Percentiles rank a stretch among this genome's conserved stretches.
These are phyloP conservation scores for Phlebopus sp. DNA, from an alignment of 1,284 basidiomycete species.

Conservation along the genomic window DNA sequence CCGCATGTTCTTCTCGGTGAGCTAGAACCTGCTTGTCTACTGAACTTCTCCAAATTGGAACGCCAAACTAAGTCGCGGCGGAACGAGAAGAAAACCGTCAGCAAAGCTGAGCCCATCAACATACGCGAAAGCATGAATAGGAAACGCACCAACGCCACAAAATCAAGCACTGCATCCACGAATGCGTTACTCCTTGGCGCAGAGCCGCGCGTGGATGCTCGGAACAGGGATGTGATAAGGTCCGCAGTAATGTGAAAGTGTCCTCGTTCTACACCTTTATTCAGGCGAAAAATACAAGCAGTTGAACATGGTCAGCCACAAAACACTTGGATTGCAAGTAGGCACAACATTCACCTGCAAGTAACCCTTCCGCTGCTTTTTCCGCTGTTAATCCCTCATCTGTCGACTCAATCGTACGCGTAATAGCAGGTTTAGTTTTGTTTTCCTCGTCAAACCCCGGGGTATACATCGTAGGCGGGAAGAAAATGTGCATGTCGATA, in stretches of 20 bases:
- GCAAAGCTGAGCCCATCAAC: neutral
- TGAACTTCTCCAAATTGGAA: slow-evolving; percentile 32
- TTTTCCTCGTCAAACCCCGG: slow-evolving; percentile 84
- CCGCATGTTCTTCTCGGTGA: slow-evolving; percentile 27
- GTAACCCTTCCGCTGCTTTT: slow-evolving; percentile 58
- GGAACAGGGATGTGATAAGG: slow-evolving; percentile 66
- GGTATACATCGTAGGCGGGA: slow-evolving; percentile 83
- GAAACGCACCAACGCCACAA: slow-evolving; percentile 24
- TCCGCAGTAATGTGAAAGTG: slow-evolving; percentile 78
- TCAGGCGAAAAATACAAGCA: neutral
- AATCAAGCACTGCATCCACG: slow-evolving; percentile 19
- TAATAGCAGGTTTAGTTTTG: slow-evolving; percentile 78
- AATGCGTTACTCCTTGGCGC: slow-evolving; percentile 44
- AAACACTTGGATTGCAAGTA: neutral
- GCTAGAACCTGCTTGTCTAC: slow-evolving; percentile 27
- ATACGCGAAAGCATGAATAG: neutral
- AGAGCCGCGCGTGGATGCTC: slow-evolving; percentile 65
- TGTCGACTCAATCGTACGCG: slow-evolving; percentile 76
- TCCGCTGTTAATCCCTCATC: slow-evolving; percentile 72
- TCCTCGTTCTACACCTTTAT: slow-evolving; percentile 65
- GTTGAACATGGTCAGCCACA: neutral
- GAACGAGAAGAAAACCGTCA: neutral
- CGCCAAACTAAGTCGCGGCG: slow-evolving; percentile 19
- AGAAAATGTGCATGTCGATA: slow-evolving; percentile 83
- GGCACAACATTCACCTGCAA: slow-evolving; percentile 48